Evolutionary conservation across 106 monocot genomes (phyloP).

Genomic region (Phalaenopsis aphrodite): DNA sequence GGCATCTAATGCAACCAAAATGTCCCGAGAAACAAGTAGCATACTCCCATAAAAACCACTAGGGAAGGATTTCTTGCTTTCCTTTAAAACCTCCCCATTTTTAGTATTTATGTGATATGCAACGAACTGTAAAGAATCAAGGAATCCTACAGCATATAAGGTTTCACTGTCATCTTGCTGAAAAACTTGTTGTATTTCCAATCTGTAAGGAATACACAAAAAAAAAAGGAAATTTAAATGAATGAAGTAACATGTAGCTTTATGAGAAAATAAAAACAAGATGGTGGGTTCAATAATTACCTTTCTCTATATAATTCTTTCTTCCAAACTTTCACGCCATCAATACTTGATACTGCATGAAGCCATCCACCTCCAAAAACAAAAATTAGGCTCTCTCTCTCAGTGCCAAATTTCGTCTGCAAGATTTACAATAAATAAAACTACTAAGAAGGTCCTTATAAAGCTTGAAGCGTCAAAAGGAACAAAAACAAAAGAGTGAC

Average conservation of each 20-base stretch:
- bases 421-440: constrained; percentile 9
- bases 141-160: constrained; percentile 58
- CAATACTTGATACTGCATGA: constrained; percentile 74
- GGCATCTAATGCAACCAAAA: constrained; percentile 70
- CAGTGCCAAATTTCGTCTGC: constrained; percentile 50
- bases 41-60: constrained; percentile 53
- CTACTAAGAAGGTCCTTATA: not conserved
- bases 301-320: constrained; percentile 59
- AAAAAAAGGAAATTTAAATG: not conserved
- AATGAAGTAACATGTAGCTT: not conserved
- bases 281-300: constrained; percentile 23
- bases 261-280: not conserved
- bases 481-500: not conserved
- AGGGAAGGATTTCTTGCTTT: constrained; percentile 34
- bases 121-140: constrained; percentile 50
- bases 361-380: constrained; percentile 62
- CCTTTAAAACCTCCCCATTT: constrained; percentile 64
- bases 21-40: constrained; percentile 34
- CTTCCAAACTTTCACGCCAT: constrained; percentile 81
- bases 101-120: constrained; percentile 49
- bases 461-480: not conserved
- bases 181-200: constrained; percentile 59
- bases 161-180: constrained; percentile 43
- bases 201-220: constrained; percentile 36
- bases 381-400: constrained; percentile 56